Base-by-base conservation (phyloP, 305 asterid genomes). In the Rubia tinctorum region DNA sequence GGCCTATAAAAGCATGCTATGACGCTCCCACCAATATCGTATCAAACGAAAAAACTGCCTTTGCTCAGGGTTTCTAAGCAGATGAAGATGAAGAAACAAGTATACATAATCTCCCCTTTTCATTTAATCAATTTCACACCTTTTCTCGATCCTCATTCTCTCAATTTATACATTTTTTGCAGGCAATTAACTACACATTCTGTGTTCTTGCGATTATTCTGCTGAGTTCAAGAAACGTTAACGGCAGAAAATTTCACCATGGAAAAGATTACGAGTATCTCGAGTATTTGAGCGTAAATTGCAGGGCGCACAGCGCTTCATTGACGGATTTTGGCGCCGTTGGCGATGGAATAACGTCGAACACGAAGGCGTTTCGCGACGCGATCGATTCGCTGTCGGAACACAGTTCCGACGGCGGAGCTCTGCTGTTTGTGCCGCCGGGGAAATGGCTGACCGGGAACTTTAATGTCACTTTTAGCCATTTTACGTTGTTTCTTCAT, bases 401-500 rank as follows among this genome's bases (percentile, higher is more conserved):
- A 77, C 92, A 74, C 43, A 86, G 71, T 73, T 79, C 86, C 0
- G 83, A 88, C 34, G 99, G 99, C 5, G 98, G 99, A 39, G 82
- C 98, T 10, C 68, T 86, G 78, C 92, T 95, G 14, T 92, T 83
- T 66, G 96, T 95, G 39, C 98, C 99, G 9, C 87, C 96, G 0
- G 99, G 98, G 17, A 92, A 83, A 66, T 95, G 98, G 98, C 72
- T 95, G 73, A 95, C 99, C 0, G 97, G 96, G 14, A 95, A 91
- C 84, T 92, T 95, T 72, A 95, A 95, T 71, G 77, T 95, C 76
- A 90, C 98, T 65, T 90, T 96, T 9, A 49, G 18, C 73, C 94
- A 87, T 87, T 95, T 95, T 80, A 95, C 99, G n/a, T 91, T 95
- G 7, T 89, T 69, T 75, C 87, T 95, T 6, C 87, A 95, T 13